phyloP scores from a whole-genome alignment of 2,329 filamentous ascomycete species.

The Trichoderma harzianum region DNA sequence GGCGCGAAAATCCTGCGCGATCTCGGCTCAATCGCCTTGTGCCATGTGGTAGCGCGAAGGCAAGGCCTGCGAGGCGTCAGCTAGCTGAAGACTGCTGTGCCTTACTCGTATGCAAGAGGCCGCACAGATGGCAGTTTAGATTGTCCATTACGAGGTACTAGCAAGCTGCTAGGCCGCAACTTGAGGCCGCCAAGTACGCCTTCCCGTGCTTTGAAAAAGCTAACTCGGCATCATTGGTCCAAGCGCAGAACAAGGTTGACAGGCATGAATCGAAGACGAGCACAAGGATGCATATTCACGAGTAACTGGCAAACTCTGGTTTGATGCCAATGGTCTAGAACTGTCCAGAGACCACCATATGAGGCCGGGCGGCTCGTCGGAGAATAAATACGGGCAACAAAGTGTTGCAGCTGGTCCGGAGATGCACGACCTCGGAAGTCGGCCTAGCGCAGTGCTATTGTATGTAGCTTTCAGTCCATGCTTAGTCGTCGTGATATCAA shows the following conservation, averaged over 20 bases:
- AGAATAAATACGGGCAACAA: not conserved
- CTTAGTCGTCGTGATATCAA: not conserved
- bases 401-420: not conserved
- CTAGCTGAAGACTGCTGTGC: not conserved
- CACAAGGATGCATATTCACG: not conserved
- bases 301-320: not conserved
- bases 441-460: not conserved
- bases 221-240: not conserved
- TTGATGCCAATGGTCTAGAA: not conserved
- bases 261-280: not conserved
- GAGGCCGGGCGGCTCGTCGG: not conserved
- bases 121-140: not conserved
- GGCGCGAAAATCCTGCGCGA: not conserved
- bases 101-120: not conserved
- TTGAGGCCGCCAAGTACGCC: slow-evolving; percentile 10
- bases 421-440: not conserved
- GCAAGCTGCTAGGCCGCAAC: not conserved
- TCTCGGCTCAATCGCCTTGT: not conserved
- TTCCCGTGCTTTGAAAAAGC: slow-evolving; percentile 3
- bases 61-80: not conserved
- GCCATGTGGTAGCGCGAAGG: not conserved
- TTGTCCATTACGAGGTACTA: slow-evolving; percentile 10
- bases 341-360: not conserved
- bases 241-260: not conserved
- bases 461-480: not conserved